Percentiles rank a stretch among this genome's conserved stretches.
Conservation (phyloP, 129 eudicot genomes). For the Erigeron canadensis region DNA sequence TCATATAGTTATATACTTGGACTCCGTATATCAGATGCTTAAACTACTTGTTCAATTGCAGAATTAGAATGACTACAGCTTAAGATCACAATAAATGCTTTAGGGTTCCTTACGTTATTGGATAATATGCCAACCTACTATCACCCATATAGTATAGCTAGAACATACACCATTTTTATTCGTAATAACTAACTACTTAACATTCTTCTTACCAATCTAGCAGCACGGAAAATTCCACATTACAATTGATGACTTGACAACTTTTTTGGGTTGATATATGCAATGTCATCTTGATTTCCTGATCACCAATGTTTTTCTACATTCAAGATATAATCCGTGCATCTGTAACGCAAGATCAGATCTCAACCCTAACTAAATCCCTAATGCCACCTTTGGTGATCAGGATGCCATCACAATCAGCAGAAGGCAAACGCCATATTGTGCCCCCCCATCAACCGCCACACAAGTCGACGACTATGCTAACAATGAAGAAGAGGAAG, state of each 20-base stretch:
- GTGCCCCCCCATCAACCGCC: constrained; percentile 34
- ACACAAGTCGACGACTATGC: constrained; percentile 22
- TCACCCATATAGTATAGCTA: neutral
- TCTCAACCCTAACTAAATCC: constrained; percentile 41
- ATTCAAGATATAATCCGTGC: constrained; percentile 86
- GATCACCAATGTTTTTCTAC: constrained; percentile 16
- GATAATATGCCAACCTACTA: neutral
- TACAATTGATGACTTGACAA: too few species aligned
- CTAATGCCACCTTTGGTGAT: constrained; percentile 53
- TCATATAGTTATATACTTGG: too few species aligned
- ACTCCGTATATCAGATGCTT: neutral
- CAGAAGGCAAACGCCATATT: constrained; percentile 39
- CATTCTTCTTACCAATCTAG: neutral
- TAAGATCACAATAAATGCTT: neutral
- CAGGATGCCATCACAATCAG: constrained; percentile 65
- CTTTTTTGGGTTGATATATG: too few species aligned
- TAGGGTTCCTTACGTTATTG: neutral
- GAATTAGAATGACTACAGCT: too few species aligned
- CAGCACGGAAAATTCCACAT: neutral
- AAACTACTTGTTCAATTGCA: neutral
- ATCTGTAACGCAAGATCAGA: constrained; percentile 80
- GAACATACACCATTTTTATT: neutral
- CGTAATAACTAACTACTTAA: neutral
- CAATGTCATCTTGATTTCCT: neutral
- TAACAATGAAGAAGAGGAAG: constrained; percentile 39